These are phyloP conservation scores for Mitragyna speciosa DNA, from an alignment of 257 asterid species.

Conservation along the genomic window DNA sequence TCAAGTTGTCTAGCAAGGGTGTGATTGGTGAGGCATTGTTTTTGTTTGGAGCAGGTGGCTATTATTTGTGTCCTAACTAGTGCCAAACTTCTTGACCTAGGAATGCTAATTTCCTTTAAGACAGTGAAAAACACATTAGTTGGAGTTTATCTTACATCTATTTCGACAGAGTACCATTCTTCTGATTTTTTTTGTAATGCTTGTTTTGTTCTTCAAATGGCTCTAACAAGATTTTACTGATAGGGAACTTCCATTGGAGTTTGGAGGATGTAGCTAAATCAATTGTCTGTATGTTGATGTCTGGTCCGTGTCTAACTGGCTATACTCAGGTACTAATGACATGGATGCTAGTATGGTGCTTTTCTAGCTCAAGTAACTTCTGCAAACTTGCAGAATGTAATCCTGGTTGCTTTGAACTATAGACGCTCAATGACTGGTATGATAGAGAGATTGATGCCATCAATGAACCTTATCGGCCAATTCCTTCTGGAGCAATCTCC, in stretches of 20 bases:
- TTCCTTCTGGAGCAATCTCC: conserved; percentile 87
- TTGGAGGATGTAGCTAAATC: conserved; percentile 85
- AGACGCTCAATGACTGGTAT: conserved; percentile 96
- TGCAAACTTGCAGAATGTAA: conserved; percentile 19
- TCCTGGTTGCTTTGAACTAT: conserved; percentile 24
- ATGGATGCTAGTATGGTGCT: conserved; percentile 9
- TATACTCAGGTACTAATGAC: conserved; percentile 72
- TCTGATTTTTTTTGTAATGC: background rate
- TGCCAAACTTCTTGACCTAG: too few species aligned
- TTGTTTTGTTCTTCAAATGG: background rate
- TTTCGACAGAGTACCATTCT: background rate
- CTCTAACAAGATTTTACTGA: conserved; percentile 14
- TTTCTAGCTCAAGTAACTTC: conserved; percentile 15
- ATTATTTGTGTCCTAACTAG: background rate
- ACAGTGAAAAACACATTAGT: background rate
- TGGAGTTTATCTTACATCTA: background rate
- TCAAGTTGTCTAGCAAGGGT: background rate
- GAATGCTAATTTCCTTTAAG: background rate
- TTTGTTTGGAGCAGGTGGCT: background rate
- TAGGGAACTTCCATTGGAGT: conserved; percentile 92
- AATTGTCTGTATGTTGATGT: conserved; percentile 85
- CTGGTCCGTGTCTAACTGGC: conserved; percentile 95
- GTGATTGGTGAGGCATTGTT: background rate
- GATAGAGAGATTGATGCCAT: conserved; percentile 96
- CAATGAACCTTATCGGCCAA: conserved; percentile 95